Conservation (phyloP, 2,329 filamentous ascomycete species). For the Penicillium frequentans region DNA sequence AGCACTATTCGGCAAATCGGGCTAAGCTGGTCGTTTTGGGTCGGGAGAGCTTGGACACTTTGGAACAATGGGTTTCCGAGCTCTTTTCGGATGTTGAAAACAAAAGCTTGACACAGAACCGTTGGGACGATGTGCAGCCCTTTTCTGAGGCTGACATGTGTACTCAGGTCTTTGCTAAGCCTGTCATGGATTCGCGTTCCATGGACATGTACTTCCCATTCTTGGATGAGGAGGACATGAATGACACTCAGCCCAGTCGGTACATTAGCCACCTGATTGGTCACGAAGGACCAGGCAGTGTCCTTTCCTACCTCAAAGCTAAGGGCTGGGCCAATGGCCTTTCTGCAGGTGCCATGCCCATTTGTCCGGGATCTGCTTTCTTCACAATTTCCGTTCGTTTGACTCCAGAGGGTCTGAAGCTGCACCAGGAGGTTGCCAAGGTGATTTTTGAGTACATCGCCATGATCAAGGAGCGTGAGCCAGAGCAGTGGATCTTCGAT, state of each 20-base stretch:
- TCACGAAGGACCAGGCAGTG: conserved; percentile 88
- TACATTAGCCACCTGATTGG: conserved; percentile 89
- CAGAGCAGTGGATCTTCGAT: conserved; percentile 90
- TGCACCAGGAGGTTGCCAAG: conserved; percentile 80
- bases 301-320: conserved; percentile 83
- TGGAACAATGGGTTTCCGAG: conserved; percentile 81
- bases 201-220: conserved; percentile 82
- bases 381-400: conserved; percentile 78
- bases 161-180: conserved; percentile 81
- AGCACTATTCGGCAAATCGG: conserved; percentile 86
- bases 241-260: conserved; percentile 76
- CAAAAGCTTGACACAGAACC: conserved; percentile 70
- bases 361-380: conserved; percentile 78
- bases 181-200: conserved; percentile 82
- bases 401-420: conserved; percentile 79
- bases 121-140: conserved; percentile 65
- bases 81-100: conserved; percentile 80
- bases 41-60: conserved; percentile 74
- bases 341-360: conserved; percentile 70
- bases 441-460: conserved; percentile 89
- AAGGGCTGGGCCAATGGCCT: conserved; percentile 88
- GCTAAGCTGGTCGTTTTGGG: conserved; percentile 92
- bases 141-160: conserved; percentile 61
- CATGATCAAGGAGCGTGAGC: conserved; percentile 74
- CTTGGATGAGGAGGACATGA: conserved; percentile 77